Conservation (phyloP, 106 monocot genomes). For the Dendrobium catenatum region DNA sequence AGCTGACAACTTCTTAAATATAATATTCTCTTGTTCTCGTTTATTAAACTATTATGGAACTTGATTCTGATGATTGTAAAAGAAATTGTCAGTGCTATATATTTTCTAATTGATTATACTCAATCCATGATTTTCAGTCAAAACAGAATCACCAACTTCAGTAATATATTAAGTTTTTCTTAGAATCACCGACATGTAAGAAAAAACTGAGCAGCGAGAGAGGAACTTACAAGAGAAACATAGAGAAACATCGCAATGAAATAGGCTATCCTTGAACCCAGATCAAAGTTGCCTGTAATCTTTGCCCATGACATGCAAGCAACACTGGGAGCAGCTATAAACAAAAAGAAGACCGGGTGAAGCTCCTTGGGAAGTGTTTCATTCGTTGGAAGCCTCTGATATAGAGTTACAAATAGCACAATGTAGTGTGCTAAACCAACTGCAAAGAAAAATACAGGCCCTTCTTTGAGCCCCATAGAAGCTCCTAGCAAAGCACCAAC, state of each 20-base stretch:
- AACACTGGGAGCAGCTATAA: slow-evolving; percentile 72
- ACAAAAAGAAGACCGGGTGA: slow-evolving; percentile 87
- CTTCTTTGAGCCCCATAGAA: slow-evolving; percentile 68
- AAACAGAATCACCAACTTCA: no score
- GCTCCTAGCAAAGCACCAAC: slow-evolving; percentile 78
- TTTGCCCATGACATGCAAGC: slow-evolving; percentile 74
- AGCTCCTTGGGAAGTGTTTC: slow-evolving; percentile 77
- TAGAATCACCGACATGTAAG: background rate
- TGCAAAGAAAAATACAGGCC: slow-evolving; percentile 83
- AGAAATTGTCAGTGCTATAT: no score
- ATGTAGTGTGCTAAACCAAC: slow-evolving; percentile 74
- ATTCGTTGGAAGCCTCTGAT: slow-evolving; percentile 78
- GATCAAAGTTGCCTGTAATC: slow-evolving; percentile 46
- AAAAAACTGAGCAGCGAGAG: background rate
- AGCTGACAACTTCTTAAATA: no score
- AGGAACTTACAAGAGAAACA: slow-evolving; percentile 46
- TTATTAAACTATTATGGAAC: no score
- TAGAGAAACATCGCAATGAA: slow-evolving; percentile 65
- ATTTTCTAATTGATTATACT: no score
- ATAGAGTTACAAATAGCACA: slow-evolving; percentile 77
- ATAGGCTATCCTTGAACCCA: slow-evolving; percentile 45
- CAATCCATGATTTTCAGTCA: no score
- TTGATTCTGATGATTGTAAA: no score
- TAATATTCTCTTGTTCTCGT: no score
- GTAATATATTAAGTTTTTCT: no score